Base-by-base conservation (phyloP, 441 rosid species). In the Francoa sonchifolia region DNA sequence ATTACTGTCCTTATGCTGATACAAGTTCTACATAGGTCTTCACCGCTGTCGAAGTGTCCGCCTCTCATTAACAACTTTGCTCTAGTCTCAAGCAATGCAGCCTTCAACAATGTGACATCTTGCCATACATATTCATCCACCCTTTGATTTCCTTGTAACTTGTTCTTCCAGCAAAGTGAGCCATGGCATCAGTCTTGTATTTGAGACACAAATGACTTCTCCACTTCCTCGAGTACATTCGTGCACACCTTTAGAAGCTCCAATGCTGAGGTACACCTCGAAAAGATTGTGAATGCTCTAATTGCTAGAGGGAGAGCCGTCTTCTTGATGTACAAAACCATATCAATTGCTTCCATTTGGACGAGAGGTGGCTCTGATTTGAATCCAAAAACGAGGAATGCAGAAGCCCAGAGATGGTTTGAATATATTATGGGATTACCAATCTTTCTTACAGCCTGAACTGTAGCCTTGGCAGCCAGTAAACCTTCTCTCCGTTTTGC, bases 51-150 rank as follows among this genome's bases (percentile, higher is more conserved):
- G 10, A 83, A 81, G 54, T 78, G 81, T 36, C 95, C 94, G 1
- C 95, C 97, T 63, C 94, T 67, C 39, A 84, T 55, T 58, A 88
- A 60, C 70, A 88, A 66, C 67, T 77, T 84, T 1, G 97, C 88
- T 63, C 95, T 68, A 0, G 97, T 84, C 69, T 84, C 97, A 29
- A 84, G 73, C 21, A 84, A 63, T 8, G 63, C 62, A 5, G 95
- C 94, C 57, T 84, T 88, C 68, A 88, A 47, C 63, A 84, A 43
- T 21, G 95, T 88, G 39, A 79, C 95, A 17, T 88, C 94, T 47
- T 79, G 87, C 95, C 95, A 88, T 60, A 88, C 90, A 27, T 76
- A 79, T 47, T 81, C 95, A 44, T 88, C 87, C 12, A 88, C 82
- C 43, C 67, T 69, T 34, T 65, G 69, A 6, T 52, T 68, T 14